Base-by-base conservation (phyloP, 23 red algal species). In the Gracilaria domingensis region DNA sequence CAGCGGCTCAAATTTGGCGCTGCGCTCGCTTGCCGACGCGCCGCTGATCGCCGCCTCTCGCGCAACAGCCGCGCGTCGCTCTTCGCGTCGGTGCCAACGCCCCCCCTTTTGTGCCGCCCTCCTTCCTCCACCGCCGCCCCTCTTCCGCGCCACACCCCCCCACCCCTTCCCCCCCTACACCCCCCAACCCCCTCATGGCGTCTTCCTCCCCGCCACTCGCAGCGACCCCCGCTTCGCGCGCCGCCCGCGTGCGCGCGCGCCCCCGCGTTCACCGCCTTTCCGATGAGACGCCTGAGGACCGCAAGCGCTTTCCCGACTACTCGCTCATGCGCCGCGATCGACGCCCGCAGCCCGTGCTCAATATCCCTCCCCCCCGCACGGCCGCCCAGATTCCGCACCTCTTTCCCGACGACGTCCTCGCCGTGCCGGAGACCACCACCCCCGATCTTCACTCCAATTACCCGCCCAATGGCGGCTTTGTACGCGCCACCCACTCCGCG, bases 251-350 rank as follows among this genome's bases (percentile, higher is more conserved):
- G 23, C 67, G 67, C 12, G 1, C 67, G 23, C 67, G 67, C 28
- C 67, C 67, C 11, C 33, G 67, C 12, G 18, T 73, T 42, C 67
- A 73, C 34, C 67, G 67, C 28, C 35, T 73, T 1, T 73, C 67
- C 33, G 67, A 73, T 29, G 67, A 73, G 67, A 73, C 30, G 38
- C 67, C 67, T 11, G 67, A 73, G 35, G 67, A 73, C 67, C 67
- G 67, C 14, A 42, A 73, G 35, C 67, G 67, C 38, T 73, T 73
- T 21, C 67, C 67, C 30, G 67, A 73, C 67, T 73, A 73, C 67
- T 20, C 67, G 33, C 67, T 73, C 34, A 73, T 73, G 67, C 67
- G 67, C 20, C 67, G 67, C 67, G 67, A 73, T 73, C 67, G 67
- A 40, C 67, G 67, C 38, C 67, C 67, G 3, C 35, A 40, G 67